Percentiles rank a stretch among this genome's conserved stretches.
Evolutionary conservation across 495 filamentous ascomycete species (phyloP).

Genomic region (Penicillium atrosanguineum): DNA sequence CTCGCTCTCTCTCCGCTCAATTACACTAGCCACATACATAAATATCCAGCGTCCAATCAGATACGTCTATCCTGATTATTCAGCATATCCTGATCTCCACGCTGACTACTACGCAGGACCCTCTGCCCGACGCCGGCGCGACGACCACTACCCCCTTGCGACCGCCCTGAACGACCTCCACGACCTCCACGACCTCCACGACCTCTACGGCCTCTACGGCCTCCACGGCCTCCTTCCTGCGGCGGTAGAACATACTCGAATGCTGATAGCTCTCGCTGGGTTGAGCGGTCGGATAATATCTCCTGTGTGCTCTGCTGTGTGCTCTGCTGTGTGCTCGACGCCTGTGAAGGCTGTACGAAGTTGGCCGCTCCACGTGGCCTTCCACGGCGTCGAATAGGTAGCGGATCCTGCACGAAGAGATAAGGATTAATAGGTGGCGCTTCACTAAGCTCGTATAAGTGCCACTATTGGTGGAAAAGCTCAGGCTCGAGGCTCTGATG

Average conservation of each 20-base stretch:
- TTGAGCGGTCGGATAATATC: background rate
- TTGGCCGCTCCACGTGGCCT: background rate
- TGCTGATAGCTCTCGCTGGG: slow-evolving; percentile 1
- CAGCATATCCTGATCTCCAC: background rate
- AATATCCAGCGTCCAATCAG: background rate
- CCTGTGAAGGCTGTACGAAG: background rate
- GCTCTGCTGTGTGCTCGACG: background rate
- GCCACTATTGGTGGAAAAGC: background rate
- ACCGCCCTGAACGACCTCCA: background rate
- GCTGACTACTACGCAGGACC: background rate
- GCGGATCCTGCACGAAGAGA: background rate
- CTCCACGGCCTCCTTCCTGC: background rate
- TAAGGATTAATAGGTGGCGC: background rate
- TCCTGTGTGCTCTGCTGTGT: background rate
- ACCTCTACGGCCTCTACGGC: background rate
- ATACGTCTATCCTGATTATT: background rate
- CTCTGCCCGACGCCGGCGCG: too few species aligned
- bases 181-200: background rate
- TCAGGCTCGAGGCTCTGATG: background rate
- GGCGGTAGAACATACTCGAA: background rate
- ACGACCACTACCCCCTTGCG: background rate
- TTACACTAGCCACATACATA: too few species aligned
- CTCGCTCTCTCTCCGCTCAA: background rate
- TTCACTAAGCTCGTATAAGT: background rate
- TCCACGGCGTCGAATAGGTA: background rate